These are phyloP conservation scores for Glycine soja DNA, from an alignment of 306 rosid genomes.

Conservation along the genomic window DNA sequence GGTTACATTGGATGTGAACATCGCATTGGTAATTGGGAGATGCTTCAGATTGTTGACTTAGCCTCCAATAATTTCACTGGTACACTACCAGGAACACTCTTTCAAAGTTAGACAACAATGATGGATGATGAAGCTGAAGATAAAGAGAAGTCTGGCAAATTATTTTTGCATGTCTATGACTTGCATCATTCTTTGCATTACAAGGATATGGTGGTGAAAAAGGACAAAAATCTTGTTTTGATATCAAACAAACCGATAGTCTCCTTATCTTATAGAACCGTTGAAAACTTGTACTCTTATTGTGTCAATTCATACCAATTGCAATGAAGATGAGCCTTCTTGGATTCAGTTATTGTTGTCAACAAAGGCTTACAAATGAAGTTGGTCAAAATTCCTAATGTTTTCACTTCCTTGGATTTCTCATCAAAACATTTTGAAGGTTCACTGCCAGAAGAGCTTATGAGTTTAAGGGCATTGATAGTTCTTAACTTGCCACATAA, in stretches of 20 bases:
- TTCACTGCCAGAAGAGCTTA: slow-evolving; percentile 39
- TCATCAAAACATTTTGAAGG: slow-evolving; percentile 43
- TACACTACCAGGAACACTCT: too few species aligned
- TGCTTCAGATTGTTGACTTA: slow-evolving; percentile 41
- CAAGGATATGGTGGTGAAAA: too few species aligned
- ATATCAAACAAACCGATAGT: slow-evolving; percentile 1
- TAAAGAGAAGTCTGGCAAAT: neutral
- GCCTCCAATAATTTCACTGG: too few species aligned
- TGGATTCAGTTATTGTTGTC: slow-evolving; percentile 19
- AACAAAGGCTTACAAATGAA: slow-evolving; percentile 5
- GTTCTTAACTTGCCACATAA: slow-evolving; percentile 46
- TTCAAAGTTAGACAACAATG: too few species aligned
- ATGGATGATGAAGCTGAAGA: too few species aligned
- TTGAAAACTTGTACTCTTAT: neutral
- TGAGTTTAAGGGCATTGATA: slow-evolving; percentile 19
- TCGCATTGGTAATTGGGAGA: neutral
- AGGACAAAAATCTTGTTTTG: neutral
- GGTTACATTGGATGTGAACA: neutral
- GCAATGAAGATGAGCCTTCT: slow-evolving; percentile 31
- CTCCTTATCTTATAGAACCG: too few species aligned
- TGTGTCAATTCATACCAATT: neutral
- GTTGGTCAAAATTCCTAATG: neutral
- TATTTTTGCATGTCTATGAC: slow-evolving; percentile 9
- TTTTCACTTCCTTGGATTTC: slow-evolving; percentile 40
- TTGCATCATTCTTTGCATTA: neutral